Evolutionary conservation across 176 grass and related monocot genomes (phyloP).

Genomic region (Eremochloa ophiuroides): DNA sequence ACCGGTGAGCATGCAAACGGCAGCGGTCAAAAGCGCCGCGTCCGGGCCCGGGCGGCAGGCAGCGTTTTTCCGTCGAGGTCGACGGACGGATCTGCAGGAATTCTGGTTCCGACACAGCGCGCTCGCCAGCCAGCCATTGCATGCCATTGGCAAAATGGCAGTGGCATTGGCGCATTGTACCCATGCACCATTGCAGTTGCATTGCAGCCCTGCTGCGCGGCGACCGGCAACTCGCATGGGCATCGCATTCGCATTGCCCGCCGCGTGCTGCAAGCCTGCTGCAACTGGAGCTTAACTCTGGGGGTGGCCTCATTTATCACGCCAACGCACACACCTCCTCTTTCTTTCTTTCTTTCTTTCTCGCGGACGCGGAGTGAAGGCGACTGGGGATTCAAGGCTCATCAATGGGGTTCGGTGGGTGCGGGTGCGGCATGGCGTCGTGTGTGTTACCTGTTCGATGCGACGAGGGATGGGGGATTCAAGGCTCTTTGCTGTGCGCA

Average conservation of each 20-base stretch:
- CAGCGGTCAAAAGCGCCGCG: not conserved
- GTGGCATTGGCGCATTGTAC: too few relatives aligned
- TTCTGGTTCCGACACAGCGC: too few relatives aligned
- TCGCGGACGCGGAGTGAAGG: not conserved
- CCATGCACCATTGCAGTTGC: too few relatives aligned
- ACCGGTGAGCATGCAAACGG: not conserved
- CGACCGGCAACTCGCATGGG: not conserved
- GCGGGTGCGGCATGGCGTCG: constrained; percentile 8
- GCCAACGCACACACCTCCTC: not conserved
- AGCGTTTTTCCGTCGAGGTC: not conserved
- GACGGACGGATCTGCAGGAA: not conserved
- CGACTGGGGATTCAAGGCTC: constrained; percentile 30
- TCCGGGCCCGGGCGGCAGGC: not conserved
- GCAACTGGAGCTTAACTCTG: not conserved
- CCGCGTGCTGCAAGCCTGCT: not conserved
- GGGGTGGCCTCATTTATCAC: not conserved
- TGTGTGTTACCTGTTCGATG: not conserved
- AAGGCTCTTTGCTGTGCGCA: not conserved
- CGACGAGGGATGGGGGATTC: not conserved
- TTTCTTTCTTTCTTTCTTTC: not conserved
- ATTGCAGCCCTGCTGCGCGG: too few relatives aligned
- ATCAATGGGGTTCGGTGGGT: constrained; percentile 46
- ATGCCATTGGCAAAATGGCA: too few relatives aligned
- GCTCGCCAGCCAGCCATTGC: too few relatives aligned
- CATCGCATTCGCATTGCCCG: not conserved